Evolutionary conservation across 441 rosid species (phyloP).

Genomic region (Breynia disticha): DNA sequence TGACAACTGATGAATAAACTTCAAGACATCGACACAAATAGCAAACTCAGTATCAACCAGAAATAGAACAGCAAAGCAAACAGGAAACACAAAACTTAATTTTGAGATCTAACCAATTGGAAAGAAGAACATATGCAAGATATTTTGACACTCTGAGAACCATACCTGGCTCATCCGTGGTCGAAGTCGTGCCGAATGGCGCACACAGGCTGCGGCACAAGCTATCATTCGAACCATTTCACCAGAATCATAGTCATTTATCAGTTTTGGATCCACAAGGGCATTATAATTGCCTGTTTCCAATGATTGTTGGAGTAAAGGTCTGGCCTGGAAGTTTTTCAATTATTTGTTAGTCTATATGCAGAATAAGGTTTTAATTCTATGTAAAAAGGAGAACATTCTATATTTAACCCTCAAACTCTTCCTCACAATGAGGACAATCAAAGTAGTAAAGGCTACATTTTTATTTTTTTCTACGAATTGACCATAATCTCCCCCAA

Average conservation of each 20-base stretch:
- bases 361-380: neutral
- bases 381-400: neutral
- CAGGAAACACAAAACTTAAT: no score
- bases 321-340: constrained; percentile 60
- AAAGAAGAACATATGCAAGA: neutral
- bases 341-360: constrained; percentile 10
- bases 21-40: no score
- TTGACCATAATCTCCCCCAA: neutral
- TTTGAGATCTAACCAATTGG: no score
- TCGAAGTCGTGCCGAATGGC: constrained; percentile 70
- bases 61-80: no score
- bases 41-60: no score
- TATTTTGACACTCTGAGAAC: neutral
- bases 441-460: neutral
- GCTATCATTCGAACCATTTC: constrained; percentile 85
- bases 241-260: constrained; percentile 39
- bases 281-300: constrained; percentile 3
- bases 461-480: neutral
- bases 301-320: constrained; percentile 60
- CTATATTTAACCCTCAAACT: neutral
- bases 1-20: no score
- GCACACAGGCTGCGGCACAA: constrained; percentile 86
- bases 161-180: constrained; percentile 93
- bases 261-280: constrained; percentile 53
- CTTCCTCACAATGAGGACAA: neutral